Conservation (phyloP, 768 basidiomycete genomes). For the Rhizopogon vesiculosus region DNA sequence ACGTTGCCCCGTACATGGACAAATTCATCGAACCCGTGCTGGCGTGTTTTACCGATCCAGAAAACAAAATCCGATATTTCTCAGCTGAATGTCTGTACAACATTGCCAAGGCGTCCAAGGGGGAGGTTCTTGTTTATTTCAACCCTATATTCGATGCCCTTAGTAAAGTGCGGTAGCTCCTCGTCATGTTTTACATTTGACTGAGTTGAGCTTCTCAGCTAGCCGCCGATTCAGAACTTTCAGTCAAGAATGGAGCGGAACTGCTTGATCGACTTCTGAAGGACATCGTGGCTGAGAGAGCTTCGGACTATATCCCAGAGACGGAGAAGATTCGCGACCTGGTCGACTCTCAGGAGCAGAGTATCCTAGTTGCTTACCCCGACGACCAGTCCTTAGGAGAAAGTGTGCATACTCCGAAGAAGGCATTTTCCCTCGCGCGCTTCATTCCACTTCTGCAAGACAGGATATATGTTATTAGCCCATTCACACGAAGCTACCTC, state of each 20-base stretch:
- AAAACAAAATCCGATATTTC: slow-evolving; percentile 95
- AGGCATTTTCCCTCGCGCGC: slow-evolving; percentile 89
- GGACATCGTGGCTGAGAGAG: slow-evolving; percentile 96
- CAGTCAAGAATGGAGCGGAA: slow-evolving; percentile 98
- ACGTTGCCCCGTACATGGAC: slow-evolving; percentile 92
- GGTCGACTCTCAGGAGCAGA: slow-evolving; percentile 37
- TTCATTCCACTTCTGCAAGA: slow-evolving; percentile 94
- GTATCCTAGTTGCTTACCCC: slow-evolving; percentile 64
- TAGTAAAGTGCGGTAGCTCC: slow-evolving; percentile 65
- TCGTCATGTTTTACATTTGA: slow-evolving; percentile 2
- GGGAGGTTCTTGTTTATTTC: slow-evolving; percentile 94
- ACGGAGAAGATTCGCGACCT: slow-evolving; percentile 58
- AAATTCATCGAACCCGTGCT: slow-evolving; percentile 87
- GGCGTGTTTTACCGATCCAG: slow-evolving; percentile 88
- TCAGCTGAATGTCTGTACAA: slow-evolving; percentile 98
- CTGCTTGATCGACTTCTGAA: slow-evolving; percentile 95
- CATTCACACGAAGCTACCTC: slow-evolving; percentile 94
- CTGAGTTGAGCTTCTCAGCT: slow-evolving; percentile 49
- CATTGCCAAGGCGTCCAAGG: slow-evolving; percentile 95
- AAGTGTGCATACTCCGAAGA: slow-evolving; percentile 40
- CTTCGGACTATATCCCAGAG: slow-evolving; percentile 89
- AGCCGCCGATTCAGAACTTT: slow-evolving; percentile 90
- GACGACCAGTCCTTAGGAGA: slow-evolving; percentile 39
- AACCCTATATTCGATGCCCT: slow-evolving; percentile 98
- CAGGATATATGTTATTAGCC: slow-evolving; percentile 91